phyloP scores from a whole-genome alignment of 163 green algal genomes.

The Scenedesmus sp. region DNA sequence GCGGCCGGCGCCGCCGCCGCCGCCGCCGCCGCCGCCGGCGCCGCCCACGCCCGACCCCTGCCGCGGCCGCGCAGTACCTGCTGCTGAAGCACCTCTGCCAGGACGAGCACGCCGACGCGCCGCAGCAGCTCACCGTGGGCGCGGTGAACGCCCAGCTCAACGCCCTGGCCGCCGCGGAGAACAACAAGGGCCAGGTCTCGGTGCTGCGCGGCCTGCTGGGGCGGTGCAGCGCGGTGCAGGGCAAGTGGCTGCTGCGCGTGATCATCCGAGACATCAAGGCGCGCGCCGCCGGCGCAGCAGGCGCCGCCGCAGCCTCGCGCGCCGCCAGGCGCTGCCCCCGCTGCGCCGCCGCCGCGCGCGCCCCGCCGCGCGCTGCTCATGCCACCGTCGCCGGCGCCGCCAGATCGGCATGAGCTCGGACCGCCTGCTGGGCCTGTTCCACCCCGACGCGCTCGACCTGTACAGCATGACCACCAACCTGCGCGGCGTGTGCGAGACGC shows the following conservation, averaged over 20 bases:
- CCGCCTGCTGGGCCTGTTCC: slow-evolving; percentile 60
- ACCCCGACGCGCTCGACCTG: slow-evolving; percentile 64
- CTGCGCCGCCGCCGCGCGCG: not conserved
- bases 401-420: slow-evolving; percentile 63
- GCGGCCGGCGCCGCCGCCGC: too few species aligned
- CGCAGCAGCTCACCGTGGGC: slow-evolving; percentile 45
- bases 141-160: slow-evolving; percentile 69
- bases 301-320: not conserved
- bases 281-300: not conserved
- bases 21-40: too few species aligned
- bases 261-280: slow-evolving; percentile 77
- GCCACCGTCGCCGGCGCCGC: not conserved
- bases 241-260: slow-evolving; percentile 73
- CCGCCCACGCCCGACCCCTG: too few species aligned
- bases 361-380: not conserved
- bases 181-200: not conserved
- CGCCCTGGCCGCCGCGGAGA: slow-evolving; percentile 48
- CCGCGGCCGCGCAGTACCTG: not conserved
- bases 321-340: slow-evolving; percentile 4
- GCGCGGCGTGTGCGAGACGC: slow-evolving; percentile 54
- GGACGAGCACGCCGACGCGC: not conserved
- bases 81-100: slow-evolving; percentile 1
- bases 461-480: slow-evolving; percentile 60
- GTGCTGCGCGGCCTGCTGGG: slow-evolving; percentile 11
- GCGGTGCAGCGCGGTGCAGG: slow-evolving; percentile 46